A percentile compares a stretch with the other conserved stretches of the same genome.
These are phyloP conservation scores for Neonectria sp. DNA, from an alignment of 2,329 filamentous ascomycete species.

Conservation along the genomic window DNA sequence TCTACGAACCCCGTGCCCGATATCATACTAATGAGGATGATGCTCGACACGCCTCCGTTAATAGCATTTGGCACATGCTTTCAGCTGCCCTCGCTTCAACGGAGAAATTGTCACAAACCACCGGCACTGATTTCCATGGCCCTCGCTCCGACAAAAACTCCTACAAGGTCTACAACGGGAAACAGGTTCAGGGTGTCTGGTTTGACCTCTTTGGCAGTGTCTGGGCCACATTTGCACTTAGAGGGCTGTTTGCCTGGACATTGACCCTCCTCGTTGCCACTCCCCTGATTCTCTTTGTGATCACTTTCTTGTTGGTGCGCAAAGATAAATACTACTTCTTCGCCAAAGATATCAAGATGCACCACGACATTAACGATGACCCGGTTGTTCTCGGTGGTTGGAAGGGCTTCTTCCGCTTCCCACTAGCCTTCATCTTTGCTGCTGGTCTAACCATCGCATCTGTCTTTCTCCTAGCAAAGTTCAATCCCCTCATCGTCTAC, in stretches of 20 bases:
- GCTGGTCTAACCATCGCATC: conserved; percentile 79
- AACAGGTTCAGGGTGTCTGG: conserved; percentile 83
- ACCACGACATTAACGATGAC: conserved; percentile 72
- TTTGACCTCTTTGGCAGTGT: conserved; percentile 90
- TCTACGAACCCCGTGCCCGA: conserved; percentile 86
- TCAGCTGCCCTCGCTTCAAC: conserved; percentile 85
- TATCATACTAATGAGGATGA: conserved; percentile 97
- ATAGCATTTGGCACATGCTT: conserved; percentile 93
- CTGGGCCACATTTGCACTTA: conserved; percentile 84
- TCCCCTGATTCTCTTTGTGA: conserved; percentile 79
- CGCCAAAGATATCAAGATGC: conserved; percentile 70
- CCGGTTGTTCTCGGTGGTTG: conserved; percentile 79
- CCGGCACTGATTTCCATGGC: conserved; percentile 76
- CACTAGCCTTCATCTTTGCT: conserved; percentile 79
- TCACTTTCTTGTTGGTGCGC: conserved; percentile 78
- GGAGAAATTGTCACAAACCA: conserved; percentile 78
- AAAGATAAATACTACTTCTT: conserved; percentile 93
- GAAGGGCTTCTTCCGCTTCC: conserved; percentile 88
- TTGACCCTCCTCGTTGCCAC: conserved; percentile 86
- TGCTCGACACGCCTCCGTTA: conserved; percentile 79
- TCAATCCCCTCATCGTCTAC: conserved; percentile 94
- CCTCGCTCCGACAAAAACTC: conserved; percentile 67
- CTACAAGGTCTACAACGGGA: conserved; percentile 76
- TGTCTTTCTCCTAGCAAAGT: conserved; percentile 82
- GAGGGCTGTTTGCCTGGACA: conserved; percentile 90